A percentile compares a stretch with the other conserved stretches of the same genome.
These are phyloP conservation scores for Solanum pimpinellifolium DNA, from an alignment of 257 asterid species.

Conservation along the genomic window DNA sequence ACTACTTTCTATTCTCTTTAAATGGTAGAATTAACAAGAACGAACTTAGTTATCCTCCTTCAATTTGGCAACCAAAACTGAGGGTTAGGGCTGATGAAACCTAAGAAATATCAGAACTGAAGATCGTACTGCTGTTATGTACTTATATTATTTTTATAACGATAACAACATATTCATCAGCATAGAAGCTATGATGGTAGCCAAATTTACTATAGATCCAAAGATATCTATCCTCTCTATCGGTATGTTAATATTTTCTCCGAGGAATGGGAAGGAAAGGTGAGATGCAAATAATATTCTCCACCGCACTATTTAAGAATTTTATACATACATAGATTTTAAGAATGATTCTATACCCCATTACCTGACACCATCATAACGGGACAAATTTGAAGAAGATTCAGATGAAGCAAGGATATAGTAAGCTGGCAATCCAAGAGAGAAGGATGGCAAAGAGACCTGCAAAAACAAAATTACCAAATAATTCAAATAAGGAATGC, in stretches of 20 bases:
- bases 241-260: background rate
- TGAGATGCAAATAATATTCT: background rate
- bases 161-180: background rate
- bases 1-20: background rate
- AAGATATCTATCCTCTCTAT: background rate
- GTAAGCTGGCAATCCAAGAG: slow-evolving; percentile 96
- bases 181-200: background rate
- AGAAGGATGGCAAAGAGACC: slow-evolving; percentile 89
- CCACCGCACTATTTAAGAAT: background rate
- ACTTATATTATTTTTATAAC: background rate
- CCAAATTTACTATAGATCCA: background rate
- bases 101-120: background rate
- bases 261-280: background rate
- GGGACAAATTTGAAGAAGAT: slow-evolving; percentile 95
- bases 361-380: slow-evolving; percentile 92
- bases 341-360: background rate
- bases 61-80: background rate
- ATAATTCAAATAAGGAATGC: background rate
- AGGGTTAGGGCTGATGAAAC: background rate
- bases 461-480: slow-evolving; percentile 15
- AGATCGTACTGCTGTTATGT: background rate
- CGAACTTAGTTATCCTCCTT: background rate
- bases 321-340: background rate
- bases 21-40: background rate
- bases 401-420: slow-evolving; percentile 91